phyloP scores from a whole-genome alignment of 495 filamentous ascomycete genomes.

The Thermothielavioides terrestris region DNA sequence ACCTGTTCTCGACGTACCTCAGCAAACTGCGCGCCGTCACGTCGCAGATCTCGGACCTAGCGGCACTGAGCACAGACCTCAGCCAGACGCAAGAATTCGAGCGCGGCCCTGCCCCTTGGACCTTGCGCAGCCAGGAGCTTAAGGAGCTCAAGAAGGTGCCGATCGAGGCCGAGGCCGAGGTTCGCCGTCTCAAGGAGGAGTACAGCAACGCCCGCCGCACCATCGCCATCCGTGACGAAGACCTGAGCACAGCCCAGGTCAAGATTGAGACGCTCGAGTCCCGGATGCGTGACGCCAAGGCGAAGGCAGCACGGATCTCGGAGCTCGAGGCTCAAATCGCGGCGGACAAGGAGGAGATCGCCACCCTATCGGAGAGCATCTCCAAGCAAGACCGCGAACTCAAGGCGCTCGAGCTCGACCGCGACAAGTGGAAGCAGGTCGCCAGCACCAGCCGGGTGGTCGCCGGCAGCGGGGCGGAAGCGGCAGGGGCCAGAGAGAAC shows the following conservation, averaged over 20 bases:
- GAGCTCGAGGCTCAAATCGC: conserved; percentile 55
- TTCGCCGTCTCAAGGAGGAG: conserved; percentile 66
- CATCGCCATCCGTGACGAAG: conserved; percentile 56
- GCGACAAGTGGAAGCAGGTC: conserved; percentile 67
- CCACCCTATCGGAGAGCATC: conserved; percentile 55
- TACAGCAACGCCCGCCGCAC: conserved; percentile 54
- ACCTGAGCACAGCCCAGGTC: conserved; percentile 64
- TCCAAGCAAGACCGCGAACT: conserved; percentile 50
- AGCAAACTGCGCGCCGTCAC: conserved; percentile 58
- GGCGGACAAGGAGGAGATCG: conserved; percentile 45
- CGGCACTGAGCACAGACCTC: conserved; percentile 62
- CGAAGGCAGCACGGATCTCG: conserved; percentile 54
- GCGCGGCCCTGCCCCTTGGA: conserved; percentile 63
- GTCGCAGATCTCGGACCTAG: conserved; percentile 60
- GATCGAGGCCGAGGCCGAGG: conserved; percentile 70
- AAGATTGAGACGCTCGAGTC: conserved; percentile 89
- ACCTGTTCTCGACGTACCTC: conserved; percentile 59
- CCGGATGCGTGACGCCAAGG: conserved; percentile 67
- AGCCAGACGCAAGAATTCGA: conserved; percentile 81
- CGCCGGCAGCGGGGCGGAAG: conserved; percentile 31
- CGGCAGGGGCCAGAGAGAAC: conserved; percentile 41
- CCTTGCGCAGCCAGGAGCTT: conserved; percentile 68
- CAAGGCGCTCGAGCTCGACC: conserved; percentile 50
- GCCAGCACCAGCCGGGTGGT: conserved; percentile 56
- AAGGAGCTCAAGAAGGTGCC: conserved; percentile 68